Base-by-base conservation (phyloP, 2,329 filamentous ascomycete species). In the Alternaria solani region DNA sequence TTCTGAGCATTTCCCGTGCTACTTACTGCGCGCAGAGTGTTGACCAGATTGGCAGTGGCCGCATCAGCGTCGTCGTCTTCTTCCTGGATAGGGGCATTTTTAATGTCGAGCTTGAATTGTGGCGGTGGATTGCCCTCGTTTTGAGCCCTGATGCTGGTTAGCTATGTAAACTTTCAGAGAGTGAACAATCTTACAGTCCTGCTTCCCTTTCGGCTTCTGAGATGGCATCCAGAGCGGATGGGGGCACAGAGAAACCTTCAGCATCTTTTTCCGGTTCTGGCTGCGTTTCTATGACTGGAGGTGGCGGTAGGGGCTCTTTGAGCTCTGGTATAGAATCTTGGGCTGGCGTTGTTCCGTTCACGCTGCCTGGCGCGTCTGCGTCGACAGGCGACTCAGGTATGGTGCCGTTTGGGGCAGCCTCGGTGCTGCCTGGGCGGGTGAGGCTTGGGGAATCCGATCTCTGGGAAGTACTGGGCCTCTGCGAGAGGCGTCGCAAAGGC, bases 61-160 rank as follows among this genome's bases (percentile, higher is more conserved):
- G 90, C 91, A 70, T 89, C 83, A 72, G 89, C 88, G 47, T 89
- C 91, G 59, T 90, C 88, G 1, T 89, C 89, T 66, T 95, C 92
- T 69, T 94, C 91, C 3, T 87, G 86, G 20, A 95, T 91, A 0
- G 92, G 91, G 39, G 90, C 88, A 65, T 91, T 91, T 63, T 89
- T 86, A 52, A 96, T 96, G 73, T 88, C 92, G 53, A 96, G 85
- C 77, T 91, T 94, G 81, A 93, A 93, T 59, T 85, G 82, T 8
- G 88, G 82, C 47, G 51, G 57, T 1, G 72, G 55, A 25, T 68
- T 73, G 47, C 51, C 66, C 36, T 78, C 76, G 43, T 56, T 65
- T 54, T 70, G 66, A 3, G 61, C 48, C 49, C 71, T 73, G 39
- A 4, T 39, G 1, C 18, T 34, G 3, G 3, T 59, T 25, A 32